phyloP scores from a whole-genome alignment of 805 yeast genomes.

The Pichia californica region DNA sequence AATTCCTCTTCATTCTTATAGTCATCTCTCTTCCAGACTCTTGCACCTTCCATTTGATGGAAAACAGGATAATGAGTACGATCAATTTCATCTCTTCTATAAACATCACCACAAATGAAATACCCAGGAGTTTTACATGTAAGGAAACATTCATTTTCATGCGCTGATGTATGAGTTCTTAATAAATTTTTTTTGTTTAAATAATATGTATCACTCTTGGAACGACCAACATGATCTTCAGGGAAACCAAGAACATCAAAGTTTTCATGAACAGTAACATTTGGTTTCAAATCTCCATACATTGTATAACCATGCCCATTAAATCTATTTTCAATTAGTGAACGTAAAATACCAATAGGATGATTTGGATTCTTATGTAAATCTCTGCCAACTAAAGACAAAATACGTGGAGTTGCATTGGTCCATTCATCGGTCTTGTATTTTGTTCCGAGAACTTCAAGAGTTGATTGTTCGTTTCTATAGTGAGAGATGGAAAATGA shows the following conservation, averaged over 20 bases:
- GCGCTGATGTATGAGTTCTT: slow-evolving; percentile 96
- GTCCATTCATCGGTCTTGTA: slow-evolving; percentile 74
- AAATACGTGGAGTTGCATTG: slow-evolving; percentile 72
- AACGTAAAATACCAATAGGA: slow-evolving; percentile 82
- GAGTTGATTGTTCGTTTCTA: background rate
- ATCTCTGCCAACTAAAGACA: slow-evolving; percentile 61
- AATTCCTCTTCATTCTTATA: slow-evolving; percentile 26
- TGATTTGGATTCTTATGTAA: slow-evolving; percentile 70
- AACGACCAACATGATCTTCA: slow-evolving; percentile 85
- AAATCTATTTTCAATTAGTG: slow-evolving; percentile 65
- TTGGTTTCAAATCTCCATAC: slow-evolving; percentile 76
- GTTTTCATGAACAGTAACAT: slow-evolving; percentile 74
- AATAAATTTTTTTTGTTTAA: slow-evolving; percentile 64
- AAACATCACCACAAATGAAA: slow-evolving; percentile 91
- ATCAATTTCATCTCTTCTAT: slow-evolving; percentile 92
- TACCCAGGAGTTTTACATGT: slow-evolving; percentile 71
- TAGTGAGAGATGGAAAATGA: background rate
- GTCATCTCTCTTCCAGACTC: slow-evolving; percentile 63
- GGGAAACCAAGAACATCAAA: slow-evolving; percentile 93
- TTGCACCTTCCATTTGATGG: slow-evolving; percentile 97
- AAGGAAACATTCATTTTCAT: slow-evolving; percentile 80
- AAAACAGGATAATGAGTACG: slow-evolving; percentile 95
- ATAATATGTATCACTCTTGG: slow-evolving; percentile 89
- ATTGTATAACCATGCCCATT: slow-evolving; percentile 63
- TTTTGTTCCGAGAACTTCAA: slow-evolving; percentile 40